phyloP scores from a whole-genome alignment of 768 basidiomycete species.

The Suillus luteus region DNA sequence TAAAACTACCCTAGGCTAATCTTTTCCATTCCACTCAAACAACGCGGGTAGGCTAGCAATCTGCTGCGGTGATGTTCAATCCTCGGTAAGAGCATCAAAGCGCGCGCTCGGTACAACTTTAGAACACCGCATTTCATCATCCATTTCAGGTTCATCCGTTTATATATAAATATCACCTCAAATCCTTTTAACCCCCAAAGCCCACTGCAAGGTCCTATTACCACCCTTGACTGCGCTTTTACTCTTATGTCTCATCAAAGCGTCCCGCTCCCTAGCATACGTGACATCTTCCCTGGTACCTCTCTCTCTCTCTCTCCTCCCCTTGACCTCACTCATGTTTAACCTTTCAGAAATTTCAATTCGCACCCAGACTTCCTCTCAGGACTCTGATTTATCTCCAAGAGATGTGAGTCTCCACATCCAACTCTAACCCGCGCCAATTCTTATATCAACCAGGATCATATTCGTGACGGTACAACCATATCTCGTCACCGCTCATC shows the following conservation, averaged over 20 bases:
- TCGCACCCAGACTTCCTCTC: background rate
- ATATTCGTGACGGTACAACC: background rate
- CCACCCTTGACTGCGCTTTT: conserved; percentile 2
- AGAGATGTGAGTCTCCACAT: background rate
- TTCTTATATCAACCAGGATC: background rate
- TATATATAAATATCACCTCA: conserved; percentile 20
- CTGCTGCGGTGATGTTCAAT: conserved; percentile 28
- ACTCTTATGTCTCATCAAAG: conserved; percentile 26
- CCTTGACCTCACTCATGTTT: background rate
- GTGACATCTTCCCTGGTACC: conserved; percentile 58
- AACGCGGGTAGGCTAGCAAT: no score
- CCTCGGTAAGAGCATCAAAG: conserved; percentile 21
- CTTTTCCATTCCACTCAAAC: no score
- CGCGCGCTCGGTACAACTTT: conserved; percentile 21
- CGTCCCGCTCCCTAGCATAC: conserved; percentile 49
- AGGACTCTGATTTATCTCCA: background rate
- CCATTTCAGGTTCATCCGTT: conserved; percentile 14
- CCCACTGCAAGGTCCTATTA: conserved; percentile 2
- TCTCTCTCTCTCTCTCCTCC: background rate
- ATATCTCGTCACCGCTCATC: background rate
- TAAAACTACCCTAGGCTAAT: conserved; percentile 7
- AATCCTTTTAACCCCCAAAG: conserved; percentile 11
- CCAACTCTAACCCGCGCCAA: no score
- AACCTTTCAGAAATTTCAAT: conserved; percentile 1
- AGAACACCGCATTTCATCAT: conserved; percentile 24